Evolutionary conservation across 768 basidiomycete species (phyloP), one percentile per base, ranked within the genome.

Genomic region (Leucosporidium yakuticum): DNA sequence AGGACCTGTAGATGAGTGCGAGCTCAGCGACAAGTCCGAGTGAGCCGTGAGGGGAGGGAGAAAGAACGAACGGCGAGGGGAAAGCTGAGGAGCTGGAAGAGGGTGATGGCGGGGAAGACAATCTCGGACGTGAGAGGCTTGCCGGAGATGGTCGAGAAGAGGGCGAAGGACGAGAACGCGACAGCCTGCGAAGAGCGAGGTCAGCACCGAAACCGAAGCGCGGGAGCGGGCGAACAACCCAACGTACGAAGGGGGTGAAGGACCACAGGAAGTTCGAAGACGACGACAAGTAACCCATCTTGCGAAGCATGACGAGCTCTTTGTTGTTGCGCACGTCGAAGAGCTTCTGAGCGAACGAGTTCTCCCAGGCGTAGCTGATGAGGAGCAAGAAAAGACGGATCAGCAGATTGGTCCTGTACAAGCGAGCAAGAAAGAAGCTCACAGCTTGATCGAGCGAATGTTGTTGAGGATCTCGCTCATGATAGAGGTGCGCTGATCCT

Each of bases 401-500:
- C 32, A 64, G 63, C 27, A 51, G 19, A 25, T 5, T 50, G 2
- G 25, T 61, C 21, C 5, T 9, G 29, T 19, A 19, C 21, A 47
- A 25, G 1, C 49, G 19, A 7, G 39, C 29, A n/a, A 36, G 17
- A 27, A 31, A 27, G 25, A 4, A n/a, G 60, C 72, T 21, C n/a
- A 75, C 74, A 93, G 80, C 76, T 93, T 91, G 77, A 93, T 90
- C n/a, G 78, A 91, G 76, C 88, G 88, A 75, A 98, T 96, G 76
- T 95, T 97, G 65, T 85, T 84, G 8, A 98, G 81, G n/a, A 97
- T 82, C 79, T 97, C 94, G 72, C 85, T 92, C 94, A 97, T 96
- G 55, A 94, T 80, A 51, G 78, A 58, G 21, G 89, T 91, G 39
- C 90, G 84, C 73, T 85, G 83, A 75, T 94, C 93, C 68, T 91